A percentile compares a stretch with the other conserved stretches of the same genome.
These are phyloP conservation scores for Fusarium sp. DNA, from an alignment of 2,329 filamentous ascomycete genomes.

Conservation along the genomic window DNA sequence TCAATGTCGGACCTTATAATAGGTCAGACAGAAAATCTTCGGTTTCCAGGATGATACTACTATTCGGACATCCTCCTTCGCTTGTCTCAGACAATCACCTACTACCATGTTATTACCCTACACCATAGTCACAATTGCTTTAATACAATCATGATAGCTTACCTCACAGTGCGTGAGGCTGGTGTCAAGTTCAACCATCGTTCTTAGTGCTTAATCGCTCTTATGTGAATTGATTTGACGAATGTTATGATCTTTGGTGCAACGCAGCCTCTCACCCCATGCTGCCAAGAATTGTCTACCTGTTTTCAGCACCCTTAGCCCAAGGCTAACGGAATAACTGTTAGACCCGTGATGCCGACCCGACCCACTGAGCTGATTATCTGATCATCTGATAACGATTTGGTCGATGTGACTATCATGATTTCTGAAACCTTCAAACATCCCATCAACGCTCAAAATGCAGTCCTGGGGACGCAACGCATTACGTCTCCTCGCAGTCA, in stretches of 20 bases:
- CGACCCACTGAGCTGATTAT: conserved; percentile 10
- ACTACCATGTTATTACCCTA: not conserved
- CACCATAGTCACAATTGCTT: not conserved
- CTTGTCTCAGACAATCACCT: fast-evolving
- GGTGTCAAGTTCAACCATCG: not conserved
- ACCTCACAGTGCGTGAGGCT: too few relatives aligned
- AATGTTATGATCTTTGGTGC: not conserved
- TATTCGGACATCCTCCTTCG: fast-evolving
- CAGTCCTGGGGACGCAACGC: fast-evolving
- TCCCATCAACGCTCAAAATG: not conserved
- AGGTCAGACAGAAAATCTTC: too few relatives aligned
- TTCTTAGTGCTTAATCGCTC: not conserved
- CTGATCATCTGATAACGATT: conserved; percentile 19
- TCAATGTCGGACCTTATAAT: fast-evolving
- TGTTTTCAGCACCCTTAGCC: too few relatives aligned
- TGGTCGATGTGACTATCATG: not conserved
- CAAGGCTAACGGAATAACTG: not conserved
- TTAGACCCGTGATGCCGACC: conserved; percentile 4
- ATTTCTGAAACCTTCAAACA: not conserved
- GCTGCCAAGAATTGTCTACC: not conserved
- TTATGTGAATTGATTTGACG: not conserved
- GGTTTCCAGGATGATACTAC: too few relatives aligned
- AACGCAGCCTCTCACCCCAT: not conserved
- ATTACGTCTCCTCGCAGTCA: fast-evolving
- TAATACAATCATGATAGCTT: not conserved